These are phyloP conservation scores for Globisporangium spiculum DNA, from an alignment of 352 stramenopile genomes.

Conservation along the genomic window DNA sequence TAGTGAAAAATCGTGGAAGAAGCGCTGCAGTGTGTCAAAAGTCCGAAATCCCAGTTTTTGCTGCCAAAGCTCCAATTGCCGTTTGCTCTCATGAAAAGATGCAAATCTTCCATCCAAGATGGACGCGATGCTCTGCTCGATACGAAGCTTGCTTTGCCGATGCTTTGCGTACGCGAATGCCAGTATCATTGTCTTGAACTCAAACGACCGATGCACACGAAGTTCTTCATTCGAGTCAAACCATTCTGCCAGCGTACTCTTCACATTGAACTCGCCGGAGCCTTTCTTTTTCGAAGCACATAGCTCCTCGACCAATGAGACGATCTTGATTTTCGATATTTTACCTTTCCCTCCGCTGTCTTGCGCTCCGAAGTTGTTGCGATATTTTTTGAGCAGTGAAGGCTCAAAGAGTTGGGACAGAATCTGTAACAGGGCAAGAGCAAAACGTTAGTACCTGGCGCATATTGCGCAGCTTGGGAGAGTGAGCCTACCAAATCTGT, in stretches of 20 bases:
- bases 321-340: constrained; percentile 38
- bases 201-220: constrained; percentile 42
- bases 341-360: constrained; percentile 34
- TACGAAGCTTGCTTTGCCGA: constrained; percentile 37
- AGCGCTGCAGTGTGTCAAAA: constrained; percentile 56
- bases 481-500: constrained; percentile 7
- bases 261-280: constrained; percentile 7
- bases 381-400: constrained; percentile 31
- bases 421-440: constrained; percentile 18
- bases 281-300: constrained; percentile 2
- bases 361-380: constrained; percentile 31
- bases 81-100: constrained; percentile 51
- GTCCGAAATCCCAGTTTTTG: constrained; percentile 53
- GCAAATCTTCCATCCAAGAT: constrained; percentile 55
- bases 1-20: constrained; percentile 51
- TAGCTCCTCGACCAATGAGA: constrained; percentile 35
- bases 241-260: constrained; percentile 37
- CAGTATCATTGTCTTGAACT: constrained; percentile 52
- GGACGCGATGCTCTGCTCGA: constrained; percentile 48
- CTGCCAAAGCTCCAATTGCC: constrained; percentile 66
- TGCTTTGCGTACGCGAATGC: constrained; percentile 49
- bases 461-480: not conserved
- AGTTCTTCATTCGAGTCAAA: constrained; percentile 52
- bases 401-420: constrained; percentile 38
- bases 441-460: not conserved